Percentiles rank a stretch among this genome's conserved stretches.
Conservation (phyloP, 129 eudicot species). For the Artemisia tridentata region DNA sequence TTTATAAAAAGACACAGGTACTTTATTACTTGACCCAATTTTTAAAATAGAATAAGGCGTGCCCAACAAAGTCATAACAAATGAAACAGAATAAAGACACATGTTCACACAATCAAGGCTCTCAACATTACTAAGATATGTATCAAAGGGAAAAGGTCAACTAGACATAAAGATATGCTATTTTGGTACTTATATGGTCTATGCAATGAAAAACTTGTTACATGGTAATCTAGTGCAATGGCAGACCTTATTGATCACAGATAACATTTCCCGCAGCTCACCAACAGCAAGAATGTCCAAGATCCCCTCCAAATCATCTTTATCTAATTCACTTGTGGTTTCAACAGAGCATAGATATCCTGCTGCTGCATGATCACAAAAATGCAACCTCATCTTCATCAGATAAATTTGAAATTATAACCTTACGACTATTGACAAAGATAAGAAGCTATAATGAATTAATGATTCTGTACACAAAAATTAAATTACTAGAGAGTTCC, state of each 20-base stretch:
- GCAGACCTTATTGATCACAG: slow-evolving; percentile 60
- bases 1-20: background rate
- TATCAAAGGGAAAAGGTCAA: background rate
- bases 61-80: background rate
- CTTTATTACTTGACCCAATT: slow-evolving; percentile 8
- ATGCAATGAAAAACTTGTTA: too few relatives aligned
- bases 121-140: slow-evolving; percentile 5
- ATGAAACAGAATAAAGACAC: background rate
- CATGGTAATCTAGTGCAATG: slow-evolving; percentile 2
- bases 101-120: background rate
- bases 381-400: slow-evolving; percentile 21
- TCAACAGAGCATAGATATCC: slow-evolving; percentile 48
- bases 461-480: background rate
- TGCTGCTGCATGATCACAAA: slow-evolving; percentile 46
- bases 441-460: slow-evolving; percentile 2
- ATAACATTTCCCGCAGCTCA: slow-evolving; percentile 66
- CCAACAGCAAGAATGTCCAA: slow-evolving; percentile 61
- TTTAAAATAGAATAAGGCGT: background rate
- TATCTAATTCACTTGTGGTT: slow-evolving; percentile 35
- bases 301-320: slow-evolving; percentile 48
- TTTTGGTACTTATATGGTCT: background rate
- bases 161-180: background rate
- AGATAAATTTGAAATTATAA: background rate
- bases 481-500: slow-evolving; percentile 63
- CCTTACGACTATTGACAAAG: background rate